Evolutionary conservation across 2,329 filamentous ascomycete species (phyloP).

Genomic region (Sclerotinia sclerotiorum): DNA sequence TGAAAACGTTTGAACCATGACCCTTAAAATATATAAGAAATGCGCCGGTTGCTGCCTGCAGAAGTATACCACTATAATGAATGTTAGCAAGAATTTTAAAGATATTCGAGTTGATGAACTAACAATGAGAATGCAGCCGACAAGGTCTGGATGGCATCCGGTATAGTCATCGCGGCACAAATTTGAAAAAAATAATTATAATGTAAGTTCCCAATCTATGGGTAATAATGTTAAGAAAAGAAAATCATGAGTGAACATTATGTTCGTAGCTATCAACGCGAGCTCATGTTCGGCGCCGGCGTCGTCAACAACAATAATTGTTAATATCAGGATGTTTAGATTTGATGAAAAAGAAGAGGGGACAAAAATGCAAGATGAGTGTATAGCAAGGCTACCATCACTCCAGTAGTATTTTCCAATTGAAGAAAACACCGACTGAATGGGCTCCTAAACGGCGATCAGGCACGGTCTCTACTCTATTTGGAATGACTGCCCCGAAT

Average conservation of each 20-base stretch:
- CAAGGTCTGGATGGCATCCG: slow-evolving; percentile 39
- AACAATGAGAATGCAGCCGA: slow-evolving; percentile 41
- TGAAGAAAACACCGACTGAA: background rate
- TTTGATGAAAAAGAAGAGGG: slow-evolving; percentile 10
- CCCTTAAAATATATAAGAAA: slow-evolving; percentile 38
- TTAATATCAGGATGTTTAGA: slow-evolving; percentile 26
- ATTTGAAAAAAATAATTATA: slow-evolving; percentile 33
- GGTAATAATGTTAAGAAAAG: slow-evolving; percentile 34
- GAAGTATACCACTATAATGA: slow-evolving; percentile 38
- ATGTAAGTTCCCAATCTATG: slow-evolving; percentile 39
- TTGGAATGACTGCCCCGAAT: slow-evolving; percentile 18
- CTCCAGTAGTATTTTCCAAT: slow-evolving; percentile 11
- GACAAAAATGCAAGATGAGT: slow-evolving; percentile 2
- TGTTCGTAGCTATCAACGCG: slow-evolving; percentile 31
- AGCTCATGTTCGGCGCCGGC: slow-evolving; percentile 31
- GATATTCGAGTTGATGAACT: slow-evolving; percentile 23
- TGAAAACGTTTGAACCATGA: slow-evolving; percentile 38
- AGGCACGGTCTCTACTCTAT: slow-evolving; percentile 21
- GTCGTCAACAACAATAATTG: slow-evolving; percentile 30
- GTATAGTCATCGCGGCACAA: slow-evolving; percentile 35
- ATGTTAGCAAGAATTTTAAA: slow-evolving; percentile 26
- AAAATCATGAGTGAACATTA: slow-evolving; percentile 33
- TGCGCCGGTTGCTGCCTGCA: slow-evolving; percentile 38
- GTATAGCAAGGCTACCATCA: slow-evolving; percentile 4
- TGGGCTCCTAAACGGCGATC: slow-evolving; percentile 26